phyloP scores from a whole-genome alignment of 2,329 filamentous ascomycete species.

The Pestalotiopsis fici region DNA sequence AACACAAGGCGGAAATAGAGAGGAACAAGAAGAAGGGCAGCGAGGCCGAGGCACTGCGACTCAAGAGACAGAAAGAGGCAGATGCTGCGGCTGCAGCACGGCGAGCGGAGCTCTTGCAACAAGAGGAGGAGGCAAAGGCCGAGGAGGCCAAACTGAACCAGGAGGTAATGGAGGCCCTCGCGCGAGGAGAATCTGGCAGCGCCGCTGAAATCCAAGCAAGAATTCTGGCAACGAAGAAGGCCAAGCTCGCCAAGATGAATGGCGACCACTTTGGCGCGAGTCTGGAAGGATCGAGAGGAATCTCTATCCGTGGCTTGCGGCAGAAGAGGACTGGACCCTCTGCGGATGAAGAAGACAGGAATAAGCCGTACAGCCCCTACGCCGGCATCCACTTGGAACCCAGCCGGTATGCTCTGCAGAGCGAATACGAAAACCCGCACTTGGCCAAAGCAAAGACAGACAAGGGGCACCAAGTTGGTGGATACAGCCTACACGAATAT shows the following conservation, averaged over 20 bases:
- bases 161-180: slow-evolving; percentile 71
- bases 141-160: slow-evolving; percentile 65
- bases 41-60: slow-evolving; percentile 55
- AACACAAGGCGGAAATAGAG: slow-evolving; percentile 70
- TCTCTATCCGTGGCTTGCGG: slow-evolving; percentile 81
- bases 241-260: slow-evolving; percentile 54
- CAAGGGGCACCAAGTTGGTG: slow-evolving; percentile 70
- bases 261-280: slow-evolving; percentile 30
- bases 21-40: slow-evolving; percentile 56
- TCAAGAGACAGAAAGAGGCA: slow-evolving; percentile 63
- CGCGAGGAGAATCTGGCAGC: slow-evolving; percentile 59
- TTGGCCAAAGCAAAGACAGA: slow-evolving; percentile 69
- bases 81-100: slow-evolving; percentile 64
- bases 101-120: slow-evolving; percentile 62
- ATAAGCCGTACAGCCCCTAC: slow-evolving; percentile 86
- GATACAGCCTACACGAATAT: slow-evolving; percentile 83
- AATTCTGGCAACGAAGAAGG: slow-evolving; percentile 73
- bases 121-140: slow-evolving; percentile 70
- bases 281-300: slow-evolving; percentile 23
- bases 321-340: slow-evolving; percentile 49
- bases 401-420: slow-evolving; percentile 69
- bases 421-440: slow-evolving; percentile 74
- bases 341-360: slow-evolving; percentile 58
- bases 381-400: slow-evolving; percentile 68
- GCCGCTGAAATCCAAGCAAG: slow-evolving; percentile 60